Evolutionary conservation across 2,329 filamentous ascomycete species (phyloP).

Genomic region (Hirsutella minnesotensis): DNA sequence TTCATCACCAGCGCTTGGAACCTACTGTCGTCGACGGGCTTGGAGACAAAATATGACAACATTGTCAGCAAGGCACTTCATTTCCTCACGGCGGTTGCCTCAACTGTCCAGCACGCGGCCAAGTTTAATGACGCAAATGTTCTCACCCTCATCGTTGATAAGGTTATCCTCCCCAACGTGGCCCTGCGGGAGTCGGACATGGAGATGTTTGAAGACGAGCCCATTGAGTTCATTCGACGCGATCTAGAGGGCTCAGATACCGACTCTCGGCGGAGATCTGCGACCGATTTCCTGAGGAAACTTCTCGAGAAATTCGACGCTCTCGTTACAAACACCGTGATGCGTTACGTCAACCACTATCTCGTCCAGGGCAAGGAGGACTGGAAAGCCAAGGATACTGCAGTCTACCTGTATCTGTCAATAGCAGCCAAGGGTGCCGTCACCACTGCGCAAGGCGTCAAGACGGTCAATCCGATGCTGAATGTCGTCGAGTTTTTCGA

Average conservation of each 20-base stretch:
- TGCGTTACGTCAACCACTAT: slow-evolving; percentile 77
- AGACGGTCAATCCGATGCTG: slow-evolving; percentile 76
- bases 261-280: slow-evolving; percentile 81
- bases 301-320: slow-evolving; percentile 81
- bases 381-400: slow-evolving; percentile 97
- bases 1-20: slow-evolving; percentile 91
- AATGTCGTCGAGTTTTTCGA: slow-evolving; percentile 94
- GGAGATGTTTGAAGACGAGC: slow-evolving; percentile 95
- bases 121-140: slow-evolving; percentile 76
- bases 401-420: slow-evolving; percentile 91
- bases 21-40: slow-evolving; percentile 73
- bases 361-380: slow-evolving; percentile 68
- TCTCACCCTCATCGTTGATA: slow-evolving; percentile 81
- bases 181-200: slow-evolving; percentile 85
- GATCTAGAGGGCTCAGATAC: slow-evolving; percentile 95
- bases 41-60: slow-evolving; percentile 86
- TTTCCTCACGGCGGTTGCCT: slow-evolving; percentile 83
- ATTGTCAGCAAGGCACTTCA: slow-evolving; percentile 90
- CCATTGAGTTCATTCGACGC: slow-evolving; percentile 92
- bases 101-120: slow-evolving; percentile 63
- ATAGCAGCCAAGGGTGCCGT: slow-evolving; percentile 86
- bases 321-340: slow-evolving; percentile 76
- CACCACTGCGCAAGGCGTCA: slow-evolving; percentile 80
- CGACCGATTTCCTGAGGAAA: slow-evolving; percentile 86
- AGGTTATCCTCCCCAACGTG: slow-evolving; percentile 90